Percentiles rank a stretch among this genome's conserved stretches.
These are phyloP conservation scores for Pythium chondricola DNA, from an alignment of 352 stramenopile species.

Conservation along the genomic window DNA sequence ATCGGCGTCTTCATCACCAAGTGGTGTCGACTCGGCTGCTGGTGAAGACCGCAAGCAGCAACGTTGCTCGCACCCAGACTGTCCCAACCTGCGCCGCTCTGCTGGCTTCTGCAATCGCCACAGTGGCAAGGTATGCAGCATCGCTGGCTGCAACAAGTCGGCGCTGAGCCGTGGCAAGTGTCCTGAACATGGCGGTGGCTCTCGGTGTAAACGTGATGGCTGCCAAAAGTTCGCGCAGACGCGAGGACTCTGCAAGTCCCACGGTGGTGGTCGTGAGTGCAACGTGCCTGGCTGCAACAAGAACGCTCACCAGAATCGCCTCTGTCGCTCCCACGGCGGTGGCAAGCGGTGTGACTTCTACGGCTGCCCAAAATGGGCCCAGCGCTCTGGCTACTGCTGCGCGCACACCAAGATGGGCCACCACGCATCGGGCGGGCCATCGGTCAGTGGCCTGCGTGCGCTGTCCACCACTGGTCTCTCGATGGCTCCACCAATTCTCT, in stretches of 20 bases:
- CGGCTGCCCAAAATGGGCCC: constrained; percentile 78
- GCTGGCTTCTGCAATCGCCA: constrained; percentile 79
- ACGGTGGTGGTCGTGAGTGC: constrained; percentile 74
- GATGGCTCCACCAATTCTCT: constrained; percentile 24
- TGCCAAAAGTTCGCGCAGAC: constrained; percentile 85
- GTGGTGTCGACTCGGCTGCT: constrained; percentile 3
- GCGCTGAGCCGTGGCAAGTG: constrained; percentile 79
- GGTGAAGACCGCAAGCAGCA: constrained; percentile 53
- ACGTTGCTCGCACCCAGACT: constrained; percentile 69
- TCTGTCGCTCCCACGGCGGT: constrained; percentile 78
- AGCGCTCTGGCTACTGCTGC: constrained; percentile 80
- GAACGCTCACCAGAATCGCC: constrained; percentile 78
- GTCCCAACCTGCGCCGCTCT: constrained; percentile 67
- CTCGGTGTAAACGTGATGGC: constrained; percentile 73
- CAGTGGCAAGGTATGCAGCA: constrained; percentile 71
- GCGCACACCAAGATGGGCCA: constrained; percentile 70
- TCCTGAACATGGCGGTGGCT: constrained; percentile 77
- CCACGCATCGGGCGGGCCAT: neutral
- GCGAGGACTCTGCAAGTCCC: constrained; percentile 77
- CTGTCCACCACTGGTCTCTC: constrained; percentile 15
- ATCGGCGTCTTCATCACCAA: neutral
- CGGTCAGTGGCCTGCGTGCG: constrained; percentile 15
- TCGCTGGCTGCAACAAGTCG: constrained; percentile 65
- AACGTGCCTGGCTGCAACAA: constrained; percentile 72
- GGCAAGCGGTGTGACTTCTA: constrained; percentile 77